phyloP scores from a whole-genome alignment of 2,329 filamentous ascomycete species.

The Stagonosporopsis tanaceti region DNA sequence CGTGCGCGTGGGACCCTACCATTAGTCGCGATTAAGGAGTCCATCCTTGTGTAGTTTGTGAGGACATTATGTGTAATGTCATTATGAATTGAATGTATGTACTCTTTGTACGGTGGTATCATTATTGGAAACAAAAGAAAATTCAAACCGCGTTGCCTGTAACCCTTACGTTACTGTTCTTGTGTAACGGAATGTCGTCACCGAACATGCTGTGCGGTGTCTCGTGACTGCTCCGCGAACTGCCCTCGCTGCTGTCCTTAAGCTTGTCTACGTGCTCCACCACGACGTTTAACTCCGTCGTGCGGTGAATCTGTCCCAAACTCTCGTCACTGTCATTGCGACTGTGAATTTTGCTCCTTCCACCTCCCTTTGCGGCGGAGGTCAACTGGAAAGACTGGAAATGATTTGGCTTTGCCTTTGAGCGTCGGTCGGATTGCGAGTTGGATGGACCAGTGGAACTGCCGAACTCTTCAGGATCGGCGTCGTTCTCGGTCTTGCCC shows the following conservation, averaged over 20 bases:
- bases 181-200: constrained; percentile 38
- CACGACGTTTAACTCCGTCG: constrained; percentile 36
- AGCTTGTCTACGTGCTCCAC: constrained; percentile 23
- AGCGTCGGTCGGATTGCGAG: constrained; percentile 23
- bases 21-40: constrained; percentile 48
- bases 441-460: constrained; percentile 32
- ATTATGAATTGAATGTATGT: background rate
- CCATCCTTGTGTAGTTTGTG: background rate
- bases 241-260: constrained; percentile 15
- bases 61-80: constrained; percentile 11
- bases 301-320: constrained; percentile 34
- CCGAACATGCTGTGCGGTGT: constrained; percentile 34
- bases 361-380: constrained; percentile 15
- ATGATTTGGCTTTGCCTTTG: constrained; percentile 16
- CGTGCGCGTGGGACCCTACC: constrained; percentile 67
- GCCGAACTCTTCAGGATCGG: constrained; percentile 27
- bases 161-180: constrained; percentile 17
- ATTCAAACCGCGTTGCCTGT: constrained; percentile 10
- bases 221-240: constrained; percentile 33
- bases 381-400: constrained; percentile 32
- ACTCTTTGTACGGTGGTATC: constrained; percentile 17
- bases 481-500: constrained; percentile 40
- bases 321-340: constrained; percentile 36
- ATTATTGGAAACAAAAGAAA: constrained; percentile 10
- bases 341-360: constrained; percentile 22